Conservation (phyloP, 371 early-diverging fungal species). For the Rhizopus delemar region DNA sequence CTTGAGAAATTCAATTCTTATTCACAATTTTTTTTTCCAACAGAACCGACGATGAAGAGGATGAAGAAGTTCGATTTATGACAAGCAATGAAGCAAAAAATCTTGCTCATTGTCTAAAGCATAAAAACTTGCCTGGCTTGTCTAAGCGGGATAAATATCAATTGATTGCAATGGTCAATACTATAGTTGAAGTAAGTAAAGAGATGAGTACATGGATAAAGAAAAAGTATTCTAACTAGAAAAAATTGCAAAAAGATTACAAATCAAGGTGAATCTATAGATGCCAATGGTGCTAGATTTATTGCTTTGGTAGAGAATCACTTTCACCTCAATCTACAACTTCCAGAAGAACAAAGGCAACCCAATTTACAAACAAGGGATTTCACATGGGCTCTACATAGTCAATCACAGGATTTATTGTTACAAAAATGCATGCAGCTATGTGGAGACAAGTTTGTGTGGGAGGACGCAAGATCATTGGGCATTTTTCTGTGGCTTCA, state of each 20-base stretch:
- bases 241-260: constrained; percentile 53
- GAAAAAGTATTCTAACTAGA: neutral
- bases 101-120: constrained; percentile 39
- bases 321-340: constrained; percentile 57
- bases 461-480: constrained; percentile 78
- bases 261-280: constrained; percentile 71
- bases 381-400: constrained; percentile 84
- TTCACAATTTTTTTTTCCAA: neutral
- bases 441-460: constrained; percentile 67
- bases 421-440: constrained; percentile 66
- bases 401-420: constrained; percentile 87
- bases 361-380: constrained; percentile 67
- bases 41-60: constrained; percentile 16
- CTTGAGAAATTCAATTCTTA: neutral
- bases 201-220: neutral
- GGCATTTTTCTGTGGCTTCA: constrained; percentile 89
- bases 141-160: constrained; percentile 43
- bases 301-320: constrained; percentile 72
- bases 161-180: constrained; percentile 64
- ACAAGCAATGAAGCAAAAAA: constrained; percentile 35
- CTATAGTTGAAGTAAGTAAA: constrained; percentile 58
- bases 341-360: constrained; percentile 39
- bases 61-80: constrained; percentile 34
- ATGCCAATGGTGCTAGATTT: constrained; percentile 88
- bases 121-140: constrained; percentile 49